These are phyloP conservation scores for Colletotrichum magnum DNA, from an alignment of 2,329 filamentous ascomycete species.

Conservation along the genomic window DNA sequence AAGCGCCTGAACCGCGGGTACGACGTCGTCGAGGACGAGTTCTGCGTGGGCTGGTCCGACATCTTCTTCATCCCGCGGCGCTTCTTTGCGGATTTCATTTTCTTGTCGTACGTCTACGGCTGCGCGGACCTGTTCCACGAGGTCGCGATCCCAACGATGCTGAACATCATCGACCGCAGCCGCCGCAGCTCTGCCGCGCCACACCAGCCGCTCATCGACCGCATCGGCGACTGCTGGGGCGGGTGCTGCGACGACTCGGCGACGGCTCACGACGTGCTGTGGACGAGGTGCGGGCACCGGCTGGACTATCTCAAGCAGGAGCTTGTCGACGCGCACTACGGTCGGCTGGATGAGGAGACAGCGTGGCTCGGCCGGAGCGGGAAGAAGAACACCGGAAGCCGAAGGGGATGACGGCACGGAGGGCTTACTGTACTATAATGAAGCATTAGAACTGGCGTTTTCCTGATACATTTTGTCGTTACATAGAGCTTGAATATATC, in stretches of 20 bases:
- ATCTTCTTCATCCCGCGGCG: constrained; percentile 52
- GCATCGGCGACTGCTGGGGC: constrained; percentile 42
- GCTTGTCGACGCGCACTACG: constrained; percentile 38
- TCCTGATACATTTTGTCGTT: background rate
- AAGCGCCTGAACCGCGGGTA: constrained; percentile 27
- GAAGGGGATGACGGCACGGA: background rate
- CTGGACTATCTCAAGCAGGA: constrained; percentile 41
- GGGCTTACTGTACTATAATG: too few species aligned
- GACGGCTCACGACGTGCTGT: constrained; percentile 38
- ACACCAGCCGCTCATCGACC: constrained; percentile 38
- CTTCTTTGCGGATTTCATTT: constrained; percentile 50
- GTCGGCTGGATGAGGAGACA: constrained; percentile 32
- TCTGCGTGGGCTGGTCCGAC: constrained; percentile 50
- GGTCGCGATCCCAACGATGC: constrained; percentile 50
- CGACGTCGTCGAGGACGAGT: constrained; percentile 42
- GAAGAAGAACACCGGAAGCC: background rate
- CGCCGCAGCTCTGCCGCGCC: constrained; percentile 31
- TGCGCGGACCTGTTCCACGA: constrained; percentile 48
- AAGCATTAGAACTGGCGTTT: constrained; percentile 2
- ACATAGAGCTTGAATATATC: too few species aligned
- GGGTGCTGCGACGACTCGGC: constrained; percentile 41
- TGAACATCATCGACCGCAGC: constrained; percentile 49
- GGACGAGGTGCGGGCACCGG: constrained; percentile 40
- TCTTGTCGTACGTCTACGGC: constrained; percentile 45
- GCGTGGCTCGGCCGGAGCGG: constrained; percentile 29